Percentiles rank a stretch among this genome's conserved stretches.
These are phyloP conservation scores for Aspergillus sp. DNA, from an alignment of 2,329 filamentous ascomycete genomes.

Conservation along the genomic window DNA sequence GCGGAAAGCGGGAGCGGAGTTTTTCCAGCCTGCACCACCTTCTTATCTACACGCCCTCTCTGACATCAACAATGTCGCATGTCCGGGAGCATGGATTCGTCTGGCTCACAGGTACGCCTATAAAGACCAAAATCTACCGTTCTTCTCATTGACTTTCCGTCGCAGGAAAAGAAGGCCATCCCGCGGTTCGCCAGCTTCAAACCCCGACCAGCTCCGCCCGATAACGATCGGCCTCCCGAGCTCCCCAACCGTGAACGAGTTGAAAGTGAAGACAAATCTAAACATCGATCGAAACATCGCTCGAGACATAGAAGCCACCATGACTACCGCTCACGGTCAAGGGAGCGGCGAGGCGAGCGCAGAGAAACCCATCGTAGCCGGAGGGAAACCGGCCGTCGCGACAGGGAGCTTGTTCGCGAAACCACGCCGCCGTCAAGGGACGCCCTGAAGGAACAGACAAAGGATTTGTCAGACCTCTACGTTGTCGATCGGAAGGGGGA, in stretches of 20 bases:
- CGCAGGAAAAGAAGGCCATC: slow-evolving; percentile 44
- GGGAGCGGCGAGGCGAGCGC: slow-evolving; percentile 18
- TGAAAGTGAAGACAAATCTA: slow-evolving; percentile 23
- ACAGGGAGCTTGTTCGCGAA: slow-evolving; percentile 8
- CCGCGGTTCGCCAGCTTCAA: slow-evolving; percentile 78
- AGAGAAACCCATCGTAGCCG: slow-evolving; percentile 14
- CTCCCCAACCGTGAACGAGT: slow-evolving; percentile 20
- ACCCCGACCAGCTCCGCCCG: slow-evolving; percentile 42
- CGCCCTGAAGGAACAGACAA: slow-evolving; percentile 15
- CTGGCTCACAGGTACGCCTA: slow-evolving; percentile 34
- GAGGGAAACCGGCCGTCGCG: slow-evolving; percentile 13
- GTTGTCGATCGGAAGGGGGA: slow-evolving; percentile 75
- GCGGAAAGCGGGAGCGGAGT: slow-evolving; percentile 25
- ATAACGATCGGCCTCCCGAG: slow-evolving; percentile 22
- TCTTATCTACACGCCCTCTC: slow-evolving; percentile 10
- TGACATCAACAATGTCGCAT: slow-evolving; percentile 15
- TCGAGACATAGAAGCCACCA: slow-evolving; percentile 24
- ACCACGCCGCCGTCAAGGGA: slow-evolving; percentile 6
- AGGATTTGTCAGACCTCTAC: slow-evolving; percentile 46
- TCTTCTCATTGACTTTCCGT: not conserved
- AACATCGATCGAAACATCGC: slow-evolving; percentile 20
- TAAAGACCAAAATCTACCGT: not conserved
- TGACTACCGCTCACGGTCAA: slow-evolving; percentile 24
- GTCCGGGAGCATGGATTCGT: slow-evolving; percentile 37
- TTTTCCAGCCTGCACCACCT: slow-evolving; percentile 25